Percentiles rank a stretch among this genome's conserved stretches.
Evolutionary conservation across 75 land plant species (phyloP).

Genomic region (Cunninghamia lanceolata): DNA sequence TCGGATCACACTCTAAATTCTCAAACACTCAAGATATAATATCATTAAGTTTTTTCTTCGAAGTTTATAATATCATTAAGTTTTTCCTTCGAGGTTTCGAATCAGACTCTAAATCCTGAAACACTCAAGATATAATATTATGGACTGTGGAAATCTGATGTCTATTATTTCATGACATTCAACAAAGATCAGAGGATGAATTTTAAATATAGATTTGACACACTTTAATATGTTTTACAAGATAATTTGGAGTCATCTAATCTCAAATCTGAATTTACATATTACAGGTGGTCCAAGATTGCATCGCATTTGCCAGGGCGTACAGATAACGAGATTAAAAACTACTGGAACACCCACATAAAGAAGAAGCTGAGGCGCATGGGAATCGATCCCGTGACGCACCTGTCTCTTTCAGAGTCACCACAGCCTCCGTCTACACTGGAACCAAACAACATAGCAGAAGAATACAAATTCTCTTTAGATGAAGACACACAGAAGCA

Average conservation of each 20-base stretch:
- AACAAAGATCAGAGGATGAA: background rate
- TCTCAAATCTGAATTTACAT: background rate
- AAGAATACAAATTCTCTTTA: background rate
- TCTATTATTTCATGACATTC: background rate
- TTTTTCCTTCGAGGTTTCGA: no score
- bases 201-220: background rate
- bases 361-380: constrained; percentile 13
- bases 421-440: background rate
- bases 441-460: background rate
- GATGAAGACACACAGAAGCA: background rate
- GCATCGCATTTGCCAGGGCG: constrained; percentile 8
- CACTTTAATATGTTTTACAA: background rate
- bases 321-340: constrained; percentile 8
- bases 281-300: constrained; percentile 8
- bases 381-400: constrained; percentile 6
- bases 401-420: background rate
- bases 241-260: background rate
- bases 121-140: no score
- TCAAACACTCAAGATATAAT: no score
- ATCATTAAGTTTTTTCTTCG: no score
- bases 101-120: no score
- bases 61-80: no score
- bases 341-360: constrained; percentile 10
- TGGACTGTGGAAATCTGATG: no score
- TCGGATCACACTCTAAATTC: no score